Evolutionary conservation across 805 yeast genomes (phyloP), one percentile per base, ranked within the genome.

Genomic region (Hanseniaspora lachancei): DNA sequence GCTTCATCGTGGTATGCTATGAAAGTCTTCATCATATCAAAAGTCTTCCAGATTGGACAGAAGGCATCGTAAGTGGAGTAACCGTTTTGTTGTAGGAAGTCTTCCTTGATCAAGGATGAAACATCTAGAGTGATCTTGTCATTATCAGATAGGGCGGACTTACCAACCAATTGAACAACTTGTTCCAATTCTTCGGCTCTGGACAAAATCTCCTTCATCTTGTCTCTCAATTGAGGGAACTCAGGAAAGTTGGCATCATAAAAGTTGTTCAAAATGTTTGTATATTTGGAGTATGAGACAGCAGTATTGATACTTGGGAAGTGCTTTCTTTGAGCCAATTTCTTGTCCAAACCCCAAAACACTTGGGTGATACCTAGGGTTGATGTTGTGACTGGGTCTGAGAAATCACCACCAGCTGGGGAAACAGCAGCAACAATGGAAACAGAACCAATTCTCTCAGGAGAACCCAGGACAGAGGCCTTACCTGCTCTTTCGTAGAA

Each of bases 361-460:
- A 93, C 99, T 77, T 93, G 99, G n/a, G 98, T 93, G 64, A 93
- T 93, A 85, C 97, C 97, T 67, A 93, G 80, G 38, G 99, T 93
- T 8, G 98, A 81, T 21, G 97, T 91, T 29, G 99, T 93, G 63
- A 93, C 99, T 47, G 99, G 99, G 75, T 93, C 99, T 27, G 97
- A 91, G 83, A 93, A 91, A 77, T 93, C 99, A 83, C 99, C 99
- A 82, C 99, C 99, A 57, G 98, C 97, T 63, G 99, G 99, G 5
- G 97, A 93, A 42, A 93, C 99, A 63, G 99, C 99, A 58, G 98
- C 99, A 66, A 93, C 93, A 72, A 93, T 93, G n/a, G 98, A 93
- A 60, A 93, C 99, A 34, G 98, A 91, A 60, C 98, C 99, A 62
- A 79, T 68, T 77, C 99, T 89, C 64, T 86, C 86, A 60, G 99